Evolutionary conservation across 2,329 filamentous ascomycete species (phyloP), one percentile per base, ranked within the genome.

Genomic region (Nemania sp.): DNA sequence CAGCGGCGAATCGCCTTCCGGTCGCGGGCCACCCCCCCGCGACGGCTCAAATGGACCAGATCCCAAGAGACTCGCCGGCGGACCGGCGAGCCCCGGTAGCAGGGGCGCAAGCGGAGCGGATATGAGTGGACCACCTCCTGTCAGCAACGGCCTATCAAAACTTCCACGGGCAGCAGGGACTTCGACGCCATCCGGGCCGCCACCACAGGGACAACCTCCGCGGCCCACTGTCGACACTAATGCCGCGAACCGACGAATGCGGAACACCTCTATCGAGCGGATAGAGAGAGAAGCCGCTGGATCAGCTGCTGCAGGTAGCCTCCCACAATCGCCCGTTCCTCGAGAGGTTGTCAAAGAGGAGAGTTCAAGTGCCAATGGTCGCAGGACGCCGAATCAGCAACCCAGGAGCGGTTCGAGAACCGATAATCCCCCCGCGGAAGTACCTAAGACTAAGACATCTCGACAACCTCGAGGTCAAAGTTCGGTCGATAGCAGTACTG

Each of bases 401-500:
- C 65, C 70, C 35, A 74, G 77, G 66, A 67, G 74, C 59, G 72
- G 69, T 37, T 74, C 77, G 46, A 77, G 73, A 64, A 67, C 75
- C 48, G 75, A 82, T 10, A 73, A 69, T 37, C 62, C 64, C 11
- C 71, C 73, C 13, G 21, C 67, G 21, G 72, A 76, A 11, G 57
- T 58, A 32, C 79, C 81, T n/a, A 78, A 75, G 53, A 76, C 78
- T 3, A 78, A 77, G 54, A 76, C 84, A 25, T 59, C 69, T 11
- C 82, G 85, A 45, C 83, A 85, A 64, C 80, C 81, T 45, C 82
- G 86, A 17, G 80, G 83, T 37, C 87, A 89, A 70, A 82, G 83
- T 29, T 90, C 90, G 0, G 78, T 90, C 12, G 91, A 95, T 65
- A 90, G 85, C 68, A 83, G 82, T 2, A 83, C 83, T 25, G 89